Evolutionary conservation across 2,329 filamentous ascomycete species (phyloP), one percentile per base, ranked within the genome.

Genomic region (Juglanconis sp.): DNA sequence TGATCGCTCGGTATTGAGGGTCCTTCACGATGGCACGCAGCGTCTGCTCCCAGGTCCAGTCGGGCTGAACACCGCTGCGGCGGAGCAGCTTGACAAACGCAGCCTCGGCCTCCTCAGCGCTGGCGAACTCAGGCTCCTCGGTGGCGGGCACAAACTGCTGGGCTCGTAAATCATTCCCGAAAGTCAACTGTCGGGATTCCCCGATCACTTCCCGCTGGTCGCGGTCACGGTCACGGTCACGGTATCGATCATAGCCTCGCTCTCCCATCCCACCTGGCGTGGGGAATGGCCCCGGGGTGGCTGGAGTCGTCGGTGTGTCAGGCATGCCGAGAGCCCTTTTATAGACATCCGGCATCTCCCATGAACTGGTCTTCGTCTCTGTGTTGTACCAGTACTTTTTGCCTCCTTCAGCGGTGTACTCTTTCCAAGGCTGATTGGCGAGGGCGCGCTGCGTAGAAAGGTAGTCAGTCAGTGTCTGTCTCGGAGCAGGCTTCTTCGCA

Each of bases 341-440:
- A 76, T 93, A 93, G 64, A 79, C 86, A 58, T 92, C 90, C 59
- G 95, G 95, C 83, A 96, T 93, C 70, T 93, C 89, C 95, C 95
- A 99, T 36, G 90, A 92, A 73, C 92, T 98, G 77, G 92, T 85
- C 76, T 94, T 93, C 49, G 91, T 93, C 74, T 96, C 89, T 38
- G 88, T 90, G 74, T 99, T 95, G 74, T 93, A 94, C 90, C 92
- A 99, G 76, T 99, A 99, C 72, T 94, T 91, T 68, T 88, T 87
- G 51, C 94, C 95, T 65, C 91, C 90, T 64, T 92, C 87, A 30
- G 91, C 88, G 32, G 89, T 92, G 71, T 96, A 95, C 74, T 96
- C 92, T 70, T 94, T 95, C 92, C 93, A 99, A 65, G 91, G 90
- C 67, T 95, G 90, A 68, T 88, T 88, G 54, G 89, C 83, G 52